Conservation (phyloP, 75 land plant species). For the Cupressus sempervirens region DNA sequence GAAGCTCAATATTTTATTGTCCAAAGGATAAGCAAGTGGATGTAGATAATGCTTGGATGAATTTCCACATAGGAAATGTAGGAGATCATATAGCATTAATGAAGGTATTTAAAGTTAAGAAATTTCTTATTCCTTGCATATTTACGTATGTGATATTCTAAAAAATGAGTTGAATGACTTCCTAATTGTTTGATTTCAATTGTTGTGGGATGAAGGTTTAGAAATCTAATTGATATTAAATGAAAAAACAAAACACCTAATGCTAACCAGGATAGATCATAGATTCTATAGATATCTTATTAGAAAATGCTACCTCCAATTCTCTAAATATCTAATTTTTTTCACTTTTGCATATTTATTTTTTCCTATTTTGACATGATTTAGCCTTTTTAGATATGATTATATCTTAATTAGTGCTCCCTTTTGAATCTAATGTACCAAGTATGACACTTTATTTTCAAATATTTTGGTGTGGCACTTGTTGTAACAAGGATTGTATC, state of each 20-base stretch:
- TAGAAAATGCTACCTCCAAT: neutral
- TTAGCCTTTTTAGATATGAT: too few relatives aligned
- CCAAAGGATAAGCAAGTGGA: conserved; percentile 99
- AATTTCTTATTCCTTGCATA: neutral
- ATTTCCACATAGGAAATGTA: conserved; percentile 91
- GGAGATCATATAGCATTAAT: conserved; percentile 96
- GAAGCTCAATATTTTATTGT: conserved; percentile 92
- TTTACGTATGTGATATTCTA: neutral
- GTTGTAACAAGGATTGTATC: too few relatives aligned
- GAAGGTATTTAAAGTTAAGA: conserved; percentile 42
- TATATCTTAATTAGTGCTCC: too few relatives aligned
- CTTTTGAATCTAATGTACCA: too few relatives aligned
- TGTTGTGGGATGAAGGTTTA: neutral
- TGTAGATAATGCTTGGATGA: conserved; percentile 96
- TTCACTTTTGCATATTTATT: too few relatives aligned
- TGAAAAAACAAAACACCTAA: neutral
- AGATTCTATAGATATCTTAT: neutral
- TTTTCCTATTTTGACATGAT: too few relatives aligned
- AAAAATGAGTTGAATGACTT: neutral
- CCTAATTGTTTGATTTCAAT: neutral
- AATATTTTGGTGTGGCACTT: too few relatives aligned
- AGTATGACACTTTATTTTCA: too few relatives aligned
- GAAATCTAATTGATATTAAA: neutral
- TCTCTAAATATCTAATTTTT: too few relatives aligned
- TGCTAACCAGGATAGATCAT: neutral